Conservation (phyloP, 2,329 filamentous ascomycete species). For the Pseudogymnoascus sp. region DNA sequence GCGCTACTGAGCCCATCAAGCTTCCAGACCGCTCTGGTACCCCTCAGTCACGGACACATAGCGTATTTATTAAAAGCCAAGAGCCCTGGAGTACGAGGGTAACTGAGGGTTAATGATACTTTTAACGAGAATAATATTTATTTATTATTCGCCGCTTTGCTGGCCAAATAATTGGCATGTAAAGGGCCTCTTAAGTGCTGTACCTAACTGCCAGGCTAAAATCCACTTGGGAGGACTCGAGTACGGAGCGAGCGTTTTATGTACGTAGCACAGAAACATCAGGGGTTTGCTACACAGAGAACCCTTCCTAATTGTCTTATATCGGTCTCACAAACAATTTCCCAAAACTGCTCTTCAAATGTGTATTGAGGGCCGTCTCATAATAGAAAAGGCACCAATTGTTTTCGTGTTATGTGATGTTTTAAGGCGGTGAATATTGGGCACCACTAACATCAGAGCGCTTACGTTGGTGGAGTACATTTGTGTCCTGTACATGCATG, state of each 20-base stretch:
- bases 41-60: neutral
- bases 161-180: neutral
- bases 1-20: neutral
- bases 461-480: slow-evolving; percentile 7
- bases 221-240: neutral
- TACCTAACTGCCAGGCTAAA: neutral
- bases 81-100: neutral
- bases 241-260: neutral
- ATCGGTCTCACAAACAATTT: neutral
- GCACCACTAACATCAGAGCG: slow-evolving; percentile 3
- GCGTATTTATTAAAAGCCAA: neutral
- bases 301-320: neutral
- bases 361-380: neutral
- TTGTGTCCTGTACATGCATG: slow-evolving; percentile 7
- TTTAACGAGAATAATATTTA: neutral
- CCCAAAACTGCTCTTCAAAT: neutral
- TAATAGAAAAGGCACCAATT: neutral
- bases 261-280: neutral
- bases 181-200: neutral
- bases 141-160: neutral
- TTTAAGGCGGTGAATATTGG: slow-evolving; percentile 4
- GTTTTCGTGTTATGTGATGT: neutral
- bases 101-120: neutral
- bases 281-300: neutral
- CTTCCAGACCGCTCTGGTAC: slow-evolving; percentile 3